Percentiles rank a stretch among this genome's conserved stretches.
Conservation (phyloP, 202 grass and related monocot species). For the Brachypodium distachyon region DNA sequence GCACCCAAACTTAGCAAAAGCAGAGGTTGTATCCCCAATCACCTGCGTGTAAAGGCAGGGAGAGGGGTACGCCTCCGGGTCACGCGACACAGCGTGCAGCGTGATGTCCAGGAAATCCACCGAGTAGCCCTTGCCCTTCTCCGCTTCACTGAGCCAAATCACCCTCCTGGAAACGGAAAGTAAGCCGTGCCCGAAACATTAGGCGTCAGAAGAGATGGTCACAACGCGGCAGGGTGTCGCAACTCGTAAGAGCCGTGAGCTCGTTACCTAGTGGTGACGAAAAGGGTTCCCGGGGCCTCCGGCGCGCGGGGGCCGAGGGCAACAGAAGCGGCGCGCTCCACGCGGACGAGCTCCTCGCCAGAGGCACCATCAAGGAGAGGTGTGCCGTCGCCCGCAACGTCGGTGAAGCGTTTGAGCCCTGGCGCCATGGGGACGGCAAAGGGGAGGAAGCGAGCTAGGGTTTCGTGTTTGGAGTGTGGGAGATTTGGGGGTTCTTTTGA, state of each 20-base stretch:
- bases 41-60: conserved; percentile 94
- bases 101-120: conserved; percentile 75
- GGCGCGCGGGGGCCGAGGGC: conserved; percentile 40
- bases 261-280: conserved; percentile 61
- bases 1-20: not conserved
- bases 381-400: conserved; percentile 30
- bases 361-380: conserved; percentile 36
- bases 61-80: conserved; percentile 68
- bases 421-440: conserved; percentile 45
- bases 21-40: not conserved
- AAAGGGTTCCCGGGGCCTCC: conserved; percentile 67
- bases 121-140: conserved; percentile 59
- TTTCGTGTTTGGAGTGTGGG: conserved; percentile 32
- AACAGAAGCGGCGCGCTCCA: conserved; percentile 42
- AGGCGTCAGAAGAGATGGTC: not conserved
- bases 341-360: conserved; percentile 73
- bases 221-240: too few relatives aligned
- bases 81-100: conserved; percentile 86
- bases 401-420: conserved; percentile 49
- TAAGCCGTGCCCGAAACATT: not conserved
- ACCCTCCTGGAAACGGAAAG: conserved; percentile 44
- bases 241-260: not conserved
- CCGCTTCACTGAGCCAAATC: conserved; percentile 74
- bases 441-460: conserved; percentile 35
- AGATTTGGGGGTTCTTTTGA: conserved; percentile 39